Evolutionary conservation across 1,284 basidiomycete species (phyloP), one percentile per base, ranked within the genome.

Genomic region (Rhodotorula sp.): DNA sequence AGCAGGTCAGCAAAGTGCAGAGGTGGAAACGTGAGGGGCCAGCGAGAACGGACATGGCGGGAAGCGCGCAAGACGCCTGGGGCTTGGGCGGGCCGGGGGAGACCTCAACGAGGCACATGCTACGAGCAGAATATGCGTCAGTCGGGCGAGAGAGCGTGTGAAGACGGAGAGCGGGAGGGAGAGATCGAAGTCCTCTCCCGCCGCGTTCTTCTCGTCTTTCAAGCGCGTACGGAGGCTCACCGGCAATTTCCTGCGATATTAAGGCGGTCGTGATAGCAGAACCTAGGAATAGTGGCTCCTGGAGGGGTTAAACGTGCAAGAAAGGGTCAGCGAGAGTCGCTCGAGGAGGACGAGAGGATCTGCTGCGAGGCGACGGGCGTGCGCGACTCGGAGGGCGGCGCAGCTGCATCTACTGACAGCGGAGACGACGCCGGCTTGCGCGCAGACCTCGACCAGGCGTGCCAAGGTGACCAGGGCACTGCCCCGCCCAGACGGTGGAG

Each of bases 71-170:
- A 27, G 83, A 83, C 2, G 83, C 82, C 57, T 78, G 77, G 23
- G 75, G 78, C 62, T 79, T 79, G 4, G 77, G 78, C 4, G 78
- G 77, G 19, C 79, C 79, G 23, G 80, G 78, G 42, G 80, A 80
- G 70, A 97, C 93, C 83, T 99, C 96, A 67, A 99, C 96, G 58
- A 99, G 84, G 83, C 96, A 99, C 96, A 97, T 97, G 80, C 91
- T 87, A 77, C 58, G 67, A 67, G 64, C 41, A 34, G 25, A 12
- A 17, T 12, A 9, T 60, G 48, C 41, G 54, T 64, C 21, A 67
- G 56, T 70, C 54, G 53, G 56, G 8, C 56, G 14, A 50, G 46
- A 45, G 8, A 41, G 55, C 42, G 57, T 44, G 60, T 16, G 34
- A 19, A 25, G 23, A 44, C 42, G 34, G 58, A 27, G 56, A 54